Percentiles rank a stretch among this genome's conserved stretches.
Evolutionary conservation across 225 moss, liverwort and hornwort genomes (phyloP).

Genomic region (Marchantia polymorpha): DNA sequence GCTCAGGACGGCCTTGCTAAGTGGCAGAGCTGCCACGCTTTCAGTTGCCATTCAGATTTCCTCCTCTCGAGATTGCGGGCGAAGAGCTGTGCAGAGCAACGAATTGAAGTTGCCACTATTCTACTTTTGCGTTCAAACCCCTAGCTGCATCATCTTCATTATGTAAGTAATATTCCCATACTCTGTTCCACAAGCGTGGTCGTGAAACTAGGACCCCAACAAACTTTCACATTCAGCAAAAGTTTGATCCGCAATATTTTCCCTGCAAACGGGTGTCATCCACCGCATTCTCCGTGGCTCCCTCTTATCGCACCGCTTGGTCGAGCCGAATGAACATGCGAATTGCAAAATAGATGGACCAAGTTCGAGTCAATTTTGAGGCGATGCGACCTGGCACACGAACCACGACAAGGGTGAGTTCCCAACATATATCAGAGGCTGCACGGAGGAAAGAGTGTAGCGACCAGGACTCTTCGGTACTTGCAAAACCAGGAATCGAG

Average conservation of each 20-base stretch:
- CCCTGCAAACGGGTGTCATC: slow-evolving; percentile 33
- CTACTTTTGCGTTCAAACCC: not conserved
- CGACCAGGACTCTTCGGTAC: not conserved
- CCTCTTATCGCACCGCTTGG: slow-evolving; percentile 21
- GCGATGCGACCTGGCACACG: not conserved
- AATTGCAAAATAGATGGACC: not conserved
- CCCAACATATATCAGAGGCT: not conserved
- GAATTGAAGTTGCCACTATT: not conserved
- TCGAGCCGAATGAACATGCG: not conserved
- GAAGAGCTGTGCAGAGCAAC: not conserved
- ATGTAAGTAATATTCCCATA: not conserved
- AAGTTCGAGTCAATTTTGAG: not conserved
- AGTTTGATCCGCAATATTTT: slow-evolving; percentile 3
- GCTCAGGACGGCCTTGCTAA: slow-evolving; percentile 50
- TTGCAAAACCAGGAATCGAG: not conserved
- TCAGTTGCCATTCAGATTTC: slow-evolving; percentile 25
- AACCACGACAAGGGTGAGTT: not conserved
- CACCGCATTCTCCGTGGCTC: slow-evolving; percentile 36
- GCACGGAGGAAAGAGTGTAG: not conserved
- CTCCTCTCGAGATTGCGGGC: not conserved
- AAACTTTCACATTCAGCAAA: not conserved
- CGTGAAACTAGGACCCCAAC: not conserved
- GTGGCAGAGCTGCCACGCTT: slow-evolving; percentile 16
- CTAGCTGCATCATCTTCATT: slow-evolving; percentile 4
- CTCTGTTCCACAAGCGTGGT: not conserved